A percentile compares a stretch with the other conserved stretches of the same genome.
Evolutionary conservation across 306 rosid genomes (phyloP).

Genomic region (Lathyrus aphaca): DNA sequence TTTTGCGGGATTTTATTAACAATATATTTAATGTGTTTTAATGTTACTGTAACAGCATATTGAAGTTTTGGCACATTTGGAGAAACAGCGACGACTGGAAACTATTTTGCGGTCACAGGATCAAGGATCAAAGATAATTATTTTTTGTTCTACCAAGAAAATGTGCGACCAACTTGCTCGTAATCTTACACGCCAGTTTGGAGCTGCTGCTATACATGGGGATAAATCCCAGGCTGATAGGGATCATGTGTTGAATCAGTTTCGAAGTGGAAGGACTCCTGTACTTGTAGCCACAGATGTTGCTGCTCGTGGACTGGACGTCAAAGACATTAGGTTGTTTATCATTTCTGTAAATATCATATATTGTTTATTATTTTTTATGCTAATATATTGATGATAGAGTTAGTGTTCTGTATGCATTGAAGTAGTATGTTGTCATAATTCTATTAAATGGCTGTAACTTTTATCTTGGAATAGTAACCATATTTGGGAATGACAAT

Average conservation of each 20-base stretch:
- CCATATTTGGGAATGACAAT: constrained; percentile 10
- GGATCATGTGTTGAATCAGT: constrained; percentile 85
- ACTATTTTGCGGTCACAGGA: constrained; percentile 88
- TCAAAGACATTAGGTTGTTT: constrained; percentile 91
- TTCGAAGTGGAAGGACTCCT: constrained; percentile 87
- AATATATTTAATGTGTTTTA: constrained; percentile 2
- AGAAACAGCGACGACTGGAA: constrained; percentile 86
- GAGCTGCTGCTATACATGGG: constrained; percentile 98
- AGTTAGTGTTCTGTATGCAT: constrained; percentile 2
- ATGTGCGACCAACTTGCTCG: constrained; percentile 99
- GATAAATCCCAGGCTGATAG: constrained; percentile 98
- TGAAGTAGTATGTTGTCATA: neutral
- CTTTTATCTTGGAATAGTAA: constrained; percentile 6
- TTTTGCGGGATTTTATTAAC: neutral
- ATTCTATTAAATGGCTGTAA: neutral
- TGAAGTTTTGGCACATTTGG: constrained; percentile 75
- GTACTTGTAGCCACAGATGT: constrained; percentile 98
- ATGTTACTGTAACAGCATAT: constrained; percentile 61
- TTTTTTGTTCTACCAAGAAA: constrained; percentile 96
- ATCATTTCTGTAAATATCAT: constrained; percentile 13
- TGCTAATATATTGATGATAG: neutral
- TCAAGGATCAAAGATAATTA: constrained; percentile 86
- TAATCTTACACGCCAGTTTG: constrained; percentile 88
- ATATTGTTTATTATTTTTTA: neutral
- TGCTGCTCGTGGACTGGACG: constrained; percentile 96